phyloP scores from a whole-genome alignment of 352 stramenopile species.

The Globisporangium ultimum region DNA sequence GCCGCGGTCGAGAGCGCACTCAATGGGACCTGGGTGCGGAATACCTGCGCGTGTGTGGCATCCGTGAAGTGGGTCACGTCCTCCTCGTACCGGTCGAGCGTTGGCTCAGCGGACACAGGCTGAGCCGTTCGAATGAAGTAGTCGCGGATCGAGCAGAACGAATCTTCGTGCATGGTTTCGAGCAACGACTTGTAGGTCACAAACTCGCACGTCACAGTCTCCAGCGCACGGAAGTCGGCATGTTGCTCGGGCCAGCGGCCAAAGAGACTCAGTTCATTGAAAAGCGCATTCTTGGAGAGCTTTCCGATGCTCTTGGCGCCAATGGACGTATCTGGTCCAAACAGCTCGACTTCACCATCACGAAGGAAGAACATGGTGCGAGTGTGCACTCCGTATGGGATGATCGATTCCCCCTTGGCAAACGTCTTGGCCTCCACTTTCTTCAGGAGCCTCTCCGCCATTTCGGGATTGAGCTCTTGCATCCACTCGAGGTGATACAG shows the following conservation, averaged over 20 bases:
- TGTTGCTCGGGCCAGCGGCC: constrained; percentile 32
- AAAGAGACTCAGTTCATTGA: constrained; percentile 67
- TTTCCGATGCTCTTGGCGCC: constrained; percentile 30
- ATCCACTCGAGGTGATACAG: constrained; percentile 14
- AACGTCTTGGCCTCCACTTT: constrained; percentile 18
- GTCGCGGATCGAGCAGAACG: constrained; percentile 28
- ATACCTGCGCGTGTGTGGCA: constrained; percentile 41
- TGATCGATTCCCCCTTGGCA: constrained; percentile 17
- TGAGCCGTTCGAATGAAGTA: constrained; percentile 33
- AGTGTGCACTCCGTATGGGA: constrained; percentile 48
- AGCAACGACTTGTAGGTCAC: constrained; percentile 37
- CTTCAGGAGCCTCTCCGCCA: constrained; percentile 8
- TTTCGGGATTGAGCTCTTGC: constrained; percentile 9
- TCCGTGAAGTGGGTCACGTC: constrained; percentile 26
- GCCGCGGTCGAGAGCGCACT: not conserved
- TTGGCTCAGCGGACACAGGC: not conserved
- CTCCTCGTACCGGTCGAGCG: not conserved
- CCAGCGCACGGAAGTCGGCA: constrained; percentile 37
- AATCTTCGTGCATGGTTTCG: constrained; percentile 26
- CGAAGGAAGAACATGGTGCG: constrained; percentile 40
- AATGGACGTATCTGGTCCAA: constrained; percentile 38
- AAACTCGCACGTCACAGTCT: constrained; percentile 30
- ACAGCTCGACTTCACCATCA: constrained; percentile 38
- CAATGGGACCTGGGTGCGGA: constrained; percentile 41
- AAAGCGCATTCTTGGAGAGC: constrained; percentile 18